Evolutionary conservation across 768 basidiomycete species (phyloP).

Genomic region (Auriculariales sp.): DNA sequence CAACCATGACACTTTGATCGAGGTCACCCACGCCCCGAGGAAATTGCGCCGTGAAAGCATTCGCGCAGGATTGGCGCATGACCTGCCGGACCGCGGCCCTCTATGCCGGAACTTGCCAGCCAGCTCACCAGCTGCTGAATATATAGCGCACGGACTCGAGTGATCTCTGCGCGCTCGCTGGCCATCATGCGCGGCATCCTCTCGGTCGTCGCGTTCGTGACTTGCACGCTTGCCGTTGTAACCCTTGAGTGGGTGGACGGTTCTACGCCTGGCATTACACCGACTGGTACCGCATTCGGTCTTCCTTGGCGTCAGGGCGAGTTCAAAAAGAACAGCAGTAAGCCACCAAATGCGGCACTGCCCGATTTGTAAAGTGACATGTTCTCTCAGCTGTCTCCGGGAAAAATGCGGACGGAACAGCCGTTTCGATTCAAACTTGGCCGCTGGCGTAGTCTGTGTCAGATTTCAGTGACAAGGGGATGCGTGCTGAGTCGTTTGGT

Average conservation of each 20-base stretch:
- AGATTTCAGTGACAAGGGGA: background rate
- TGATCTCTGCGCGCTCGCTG: too few species aligned
- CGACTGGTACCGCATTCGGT: background rate
- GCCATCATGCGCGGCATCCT: too few species aligned
- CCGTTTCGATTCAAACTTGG: background rate
- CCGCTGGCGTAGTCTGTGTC: background rate
- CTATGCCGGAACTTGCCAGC: too few species aligned
- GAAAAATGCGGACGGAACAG: background rate
- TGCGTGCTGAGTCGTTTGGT: background rate
- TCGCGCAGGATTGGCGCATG: too few species aligned
- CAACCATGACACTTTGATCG: too few species aligned
- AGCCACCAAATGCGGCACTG: background rate
- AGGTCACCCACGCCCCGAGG: too few species aligned
- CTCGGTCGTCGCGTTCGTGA: too few species aligned
- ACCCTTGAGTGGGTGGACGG: background rate
- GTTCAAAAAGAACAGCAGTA: background rate
- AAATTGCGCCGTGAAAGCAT: too few species aligned
- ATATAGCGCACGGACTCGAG: too few species aligned
- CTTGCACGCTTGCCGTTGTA: too few species aligned
- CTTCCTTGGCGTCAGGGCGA: background rate
- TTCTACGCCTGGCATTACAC: background rate
- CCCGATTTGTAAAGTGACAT: background rate
- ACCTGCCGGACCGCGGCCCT: too few species aligned
- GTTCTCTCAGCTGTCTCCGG: background rate
- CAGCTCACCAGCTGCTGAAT: too few species aligned